These are phyloP conservation scores for Jatropha multifida DNA, from an alignment of 441 rosid genomes.

Conservation along the genomic window DNA sequence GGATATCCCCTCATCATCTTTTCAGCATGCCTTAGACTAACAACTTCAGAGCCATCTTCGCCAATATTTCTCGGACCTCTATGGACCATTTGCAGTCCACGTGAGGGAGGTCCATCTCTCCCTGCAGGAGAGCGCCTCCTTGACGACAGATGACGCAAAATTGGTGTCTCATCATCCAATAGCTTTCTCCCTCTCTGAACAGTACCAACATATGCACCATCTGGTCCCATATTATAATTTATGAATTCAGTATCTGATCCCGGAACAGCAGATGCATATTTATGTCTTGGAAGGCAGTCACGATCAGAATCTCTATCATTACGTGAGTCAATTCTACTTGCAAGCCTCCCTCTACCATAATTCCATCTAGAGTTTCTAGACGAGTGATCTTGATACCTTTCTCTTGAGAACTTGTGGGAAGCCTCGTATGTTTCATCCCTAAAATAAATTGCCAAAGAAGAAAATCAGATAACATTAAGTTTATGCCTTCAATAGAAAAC, in stretches of 20 bases:
- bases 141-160: constrained; percentile 41
- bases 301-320: constrained; percentile 56
- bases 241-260: constrained; percentile 48
- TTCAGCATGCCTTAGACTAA: constrained; percentile 57
- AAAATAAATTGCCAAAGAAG: constrained; percentile 27
- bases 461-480: constrained; percentile 18
- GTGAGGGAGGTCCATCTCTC: constrained; percentile 46
- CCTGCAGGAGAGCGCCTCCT: constrained; percentile 55
- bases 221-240: constrained; percentile 47
- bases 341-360: constrained; percentile 69
- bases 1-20: constrained; percentile 55
- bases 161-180: constrained; percentile 38
- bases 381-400: constrained; percentile 52
- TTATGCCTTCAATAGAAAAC: constrained; percentile 6
- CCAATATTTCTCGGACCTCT: constrained; percentile 56
- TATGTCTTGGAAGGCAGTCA: constrained; percentile 40
- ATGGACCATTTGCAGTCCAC: constrained; percentile 45
- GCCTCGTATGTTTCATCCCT: constrained; percentile 57
- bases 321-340: constrained; percentile 43
- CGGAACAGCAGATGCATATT: constrained; percentile 39
- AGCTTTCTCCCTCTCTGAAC: constrained; percentile 66
- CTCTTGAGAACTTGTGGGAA: constrained; percentile 54
- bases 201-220: constrained; percentile 49
- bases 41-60: constrained; percentile 56
- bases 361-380: constrained; percentile 58